Conservation (phyloP, 2,329 filamentous ascomycete genomes). For the Cyclaneusma minus region DNA sequence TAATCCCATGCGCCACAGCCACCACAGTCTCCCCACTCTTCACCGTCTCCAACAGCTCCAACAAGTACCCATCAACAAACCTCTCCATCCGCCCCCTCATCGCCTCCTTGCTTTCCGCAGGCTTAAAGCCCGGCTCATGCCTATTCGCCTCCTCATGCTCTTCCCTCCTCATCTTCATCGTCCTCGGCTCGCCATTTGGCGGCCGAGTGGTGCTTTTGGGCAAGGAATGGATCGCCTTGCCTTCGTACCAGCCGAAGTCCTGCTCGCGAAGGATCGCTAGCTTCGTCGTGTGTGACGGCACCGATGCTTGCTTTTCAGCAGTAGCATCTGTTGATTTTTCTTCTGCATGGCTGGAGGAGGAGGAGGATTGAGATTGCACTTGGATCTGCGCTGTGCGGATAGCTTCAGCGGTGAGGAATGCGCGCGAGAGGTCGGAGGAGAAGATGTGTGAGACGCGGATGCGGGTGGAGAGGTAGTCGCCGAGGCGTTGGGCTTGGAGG, state of each 20-base stretch:
- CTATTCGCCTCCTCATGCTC: conserved; percentile 22
- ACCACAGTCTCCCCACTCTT: conserved; percentile 30
- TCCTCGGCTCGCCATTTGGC: conserved; percentile 8
- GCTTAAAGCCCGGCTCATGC: conserved; percentile 26
- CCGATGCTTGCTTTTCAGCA: too few relatives aligned
- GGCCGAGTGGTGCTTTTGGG: conserved; percentile 16
- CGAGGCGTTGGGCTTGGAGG: conserved; percentile 62
- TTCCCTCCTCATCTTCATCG: conserved; percentile 18
- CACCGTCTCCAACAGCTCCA: conserved; percentile 32
- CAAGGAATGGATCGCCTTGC: conserved; percentile 36
- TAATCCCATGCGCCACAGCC: conserved; percentile 71
- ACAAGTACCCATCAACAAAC: conserved; percentile 52
- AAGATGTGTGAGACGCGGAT: conserved; percentile 56
- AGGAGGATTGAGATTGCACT: too few relatives aligned
- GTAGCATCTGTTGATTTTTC: conserved; percentile 3
- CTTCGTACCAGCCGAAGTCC: conserved; percentile 59
- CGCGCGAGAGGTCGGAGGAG: conserved; percentile 63
- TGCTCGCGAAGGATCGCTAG: conserved; percentile 47
- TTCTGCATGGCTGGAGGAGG: too few relatives aligned
- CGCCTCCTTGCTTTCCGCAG: conserved; percentile 51
- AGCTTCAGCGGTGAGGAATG: conserved; percentile 53
- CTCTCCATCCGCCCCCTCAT: conserved; percentile 47
- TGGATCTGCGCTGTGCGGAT: conserved; percentile 46
- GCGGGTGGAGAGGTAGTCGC: conserved; percentile 45
- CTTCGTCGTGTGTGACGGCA: conserved; percentile 7